Evolutionary conservation across 2,329 filamentous ascomycete genomes (phyloP).

Genomic region (Metarhizium guizhouense): DNA sequence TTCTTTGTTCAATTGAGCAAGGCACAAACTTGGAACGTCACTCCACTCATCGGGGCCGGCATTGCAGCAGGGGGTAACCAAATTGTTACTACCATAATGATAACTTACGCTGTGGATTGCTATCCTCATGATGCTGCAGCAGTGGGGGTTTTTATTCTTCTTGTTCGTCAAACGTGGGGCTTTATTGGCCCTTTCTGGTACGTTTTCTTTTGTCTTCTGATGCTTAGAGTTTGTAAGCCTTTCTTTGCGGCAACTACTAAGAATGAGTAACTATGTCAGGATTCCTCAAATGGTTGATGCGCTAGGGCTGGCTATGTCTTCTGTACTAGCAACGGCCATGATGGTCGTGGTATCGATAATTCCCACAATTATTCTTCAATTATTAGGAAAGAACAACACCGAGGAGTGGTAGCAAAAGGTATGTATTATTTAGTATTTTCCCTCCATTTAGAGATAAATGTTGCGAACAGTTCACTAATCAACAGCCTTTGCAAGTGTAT

Average conservation of each 20-base stretch:
- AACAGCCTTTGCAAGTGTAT: too few species aligned
- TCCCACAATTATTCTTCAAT: conserved; percentile 4
- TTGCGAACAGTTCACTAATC: too few species aligned
- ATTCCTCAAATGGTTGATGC: conserved; percentile 7
- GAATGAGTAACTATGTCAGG: background rate
- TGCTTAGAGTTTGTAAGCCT: too few species aligned
- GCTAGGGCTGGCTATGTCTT: background rate
- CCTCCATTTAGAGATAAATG: rapidly evolving
- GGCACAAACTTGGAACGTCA: conserved; percentile 43
- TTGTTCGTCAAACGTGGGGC: conserved; percentile 45
- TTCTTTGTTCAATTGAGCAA: conserved; percentile 42
- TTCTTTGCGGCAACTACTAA: too few species aligned
- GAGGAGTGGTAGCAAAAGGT: too few species aligned
- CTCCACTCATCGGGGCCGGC: conserved; percentile 44
- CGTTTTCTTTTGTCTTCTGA: conserved; percentile 2
- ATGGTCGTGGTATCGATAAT: conserved; percentile 4
- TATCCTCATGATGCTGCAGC: conserved; percentile 41
- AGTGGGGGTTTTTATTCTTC: conserved; percentile 49
- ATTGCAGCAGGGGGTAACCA: conserved; percentile 47
- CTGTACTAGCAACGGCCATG: background rate
- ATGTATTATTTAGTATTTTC: too few species aligned
- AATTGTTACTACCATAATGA: conserved; percentile 49
- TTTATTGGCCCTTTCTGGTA: conserved; percentile 32
- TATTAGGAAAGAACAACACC: too few species aligned
- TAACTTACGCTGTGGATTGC: conserved; percentile 53